phyloP scores from a whole-genome alignment of 2,329 filamentous ascomycete species.

The Sporothrix humicola region DNA sequence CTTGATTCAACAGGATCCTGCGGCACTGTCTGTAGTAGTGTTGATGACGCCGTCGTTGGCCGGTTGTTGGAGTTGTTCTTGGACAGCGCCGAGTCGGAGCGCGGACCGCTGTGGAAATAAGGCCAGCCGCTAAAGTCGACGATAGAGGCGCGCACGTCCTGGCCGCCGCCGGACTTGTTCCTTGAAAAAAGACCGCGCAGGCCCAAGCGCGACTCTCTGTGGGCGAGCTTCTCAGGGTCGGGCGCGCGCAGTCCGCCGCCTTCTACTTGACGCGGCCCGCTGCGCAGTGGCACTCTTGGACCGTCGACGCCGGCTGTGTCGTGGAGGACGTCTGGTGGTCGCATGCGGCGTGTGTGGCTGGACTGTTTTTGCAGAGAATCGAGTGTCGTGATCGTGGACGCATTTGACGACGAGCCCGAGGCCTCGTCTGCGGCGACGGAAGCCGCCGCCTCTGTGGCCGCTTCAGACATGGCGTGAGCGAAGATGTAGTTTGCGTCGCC shows the following conservation, averaged over 20 bases:
- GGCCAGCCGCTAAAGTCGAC: conserved; percentile 54
- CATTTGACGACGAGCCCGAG: not conserved
- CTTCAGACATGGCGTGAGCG: conserved; percentile 28
- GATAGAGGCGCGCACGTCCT: conserved; percentile 52
- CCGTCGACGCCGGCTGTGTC: conserved; percentile 44
- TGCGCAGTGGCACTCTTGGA: conserved; percentile 51
- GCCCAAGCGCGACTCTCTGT: conserved; percentile 59
- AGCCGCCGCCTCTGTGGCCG: not conserved
- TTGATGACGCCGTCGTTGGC: too few species aligned
- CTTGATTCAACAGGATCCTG: not conserved
- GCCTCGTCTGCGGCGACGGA: not conserved
- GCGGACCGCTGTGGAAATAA: conserved; percentile 46
- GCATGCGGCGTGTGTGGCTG: conserved; percentile 46
- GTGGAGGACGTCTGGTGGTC: conserved; percentile 48
- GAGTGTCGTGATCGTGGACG: conserved; percentile 18
- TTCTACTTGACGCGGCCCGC: conserved; percentile 28
- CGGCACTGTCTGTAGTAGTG: not conserved
- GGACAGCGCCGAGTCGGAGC: conserved; percentile 47
- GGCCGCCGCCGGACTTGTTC: conserved; percentile 39
- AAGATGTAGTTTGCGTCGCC: not conserved
- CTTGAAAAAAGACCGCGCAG: conserved; percentile 55
- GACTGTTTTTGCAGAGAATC: conserved; percentile 40
- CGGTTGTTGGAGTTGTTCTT: conserved; percentile 27
- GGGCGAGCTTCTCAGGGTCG: conserved; percentile 48
- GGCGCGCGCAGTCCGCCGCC: not conserved